A percentile compares a stretch with the other conserved stretches of the same genome.
Conservation (phyloP, 768 basidiomycete genomes). For the Lepiota subincarnata region DNA sequence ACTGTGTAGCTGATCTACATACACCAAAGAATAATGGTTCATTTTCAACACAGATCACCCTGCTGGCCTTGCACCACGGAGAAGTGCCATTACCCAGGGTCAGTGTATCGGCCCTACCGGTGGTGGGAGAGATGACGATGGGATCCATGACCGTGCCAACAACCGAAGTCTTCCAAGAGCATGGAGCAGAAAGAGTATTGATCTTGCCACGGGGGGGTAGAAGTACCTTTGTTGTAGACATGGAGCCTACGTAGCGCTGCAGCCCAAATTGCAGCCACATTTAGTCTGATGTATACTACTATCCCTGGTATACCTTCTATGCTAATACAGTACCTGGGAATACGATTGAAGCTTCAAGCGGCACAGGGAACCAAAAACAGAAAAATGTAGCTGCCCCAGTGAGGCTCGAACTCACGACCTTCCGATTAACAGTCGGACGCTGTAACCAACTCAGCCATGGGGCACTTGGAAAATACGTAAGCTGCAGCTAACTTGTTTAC, state of each 20-base stretch:
- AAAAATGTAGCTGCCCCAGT: conserved; percentile 43
- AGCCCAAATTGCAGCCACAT: not conserved
- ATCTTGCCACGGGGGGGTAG: conserved; percentile 81
- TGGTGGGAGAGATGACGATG: conserved; percentile 50
- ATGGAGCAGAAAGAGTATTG: conserved; percentile 77
- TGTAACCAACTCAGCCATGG: conserved; percentile 78
- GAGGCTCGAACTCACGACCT: conserved; percentile 71
- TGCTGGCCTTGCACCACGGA: conserved; percentile 88
- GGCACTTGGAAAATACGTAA: conserved; percentile 31
- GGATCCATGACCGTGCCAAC: conserved; percentile 56
- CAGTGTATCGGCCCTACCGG: conserved; percentile 54
- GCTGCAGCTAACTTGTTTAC: no score
- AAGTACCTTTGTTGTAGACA: conserved; percentile 75
- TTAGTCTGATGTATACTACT: not conserved
- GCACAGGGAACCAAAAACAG: not conserved
- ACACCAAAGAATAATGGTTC: conserved; percentile 55
- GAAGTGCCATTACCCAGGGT: conserved; percentile 75
- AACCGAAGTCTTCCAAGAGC: conserved; percentile 77
- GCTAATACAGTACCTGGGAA: not conserved
- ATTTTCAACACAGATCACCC: conserved; percentile 57
- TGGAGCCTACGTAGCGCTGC: conserved; percentile 43
- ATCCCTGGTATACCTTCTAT: not conserved
- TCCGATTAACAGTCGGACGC: conserved; percentile 76
- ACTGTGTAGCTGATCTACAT: conserved; percentile 9
- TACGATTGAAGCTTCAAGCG: no score